phyloP scores from a whole-genome alignment of 306 rosid genomes.

The Dicorynia guianensis region DNA sequence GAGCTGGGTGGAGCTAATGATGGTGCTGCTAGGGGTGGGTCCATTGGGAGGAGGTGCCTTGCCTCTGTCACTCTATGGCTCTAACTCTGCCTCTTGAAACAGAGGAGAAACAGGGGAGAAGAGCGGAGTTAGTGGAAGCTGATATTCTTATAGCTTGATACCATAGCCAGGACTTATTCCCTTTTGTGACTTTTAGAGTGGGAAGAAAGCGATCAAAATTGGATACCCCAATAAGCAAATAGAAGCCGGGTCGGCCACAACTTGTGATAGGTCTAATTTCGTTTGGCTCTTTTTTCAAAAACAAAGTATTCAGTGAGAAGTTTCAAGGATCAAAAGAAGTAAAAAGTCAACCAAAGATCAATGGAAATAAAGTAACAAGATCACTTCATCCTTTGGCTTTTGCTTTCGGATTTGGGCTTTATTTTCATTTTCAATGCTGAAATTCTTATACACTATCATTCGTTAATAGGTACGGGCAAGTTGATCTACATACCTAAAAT shows the following conservation, averaged over 20 bases:
- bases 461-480: background rate
- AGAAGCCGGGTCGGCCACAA: conserved; percentile 38
- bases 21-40: conserved; percentile 31
- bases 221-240: conserved; percentile 36
- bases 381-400: conserved; percentile 36
- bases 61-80: background rate
- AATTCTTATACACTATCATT: conserved; percentile 9
- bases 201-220: conserved; percentile 19
- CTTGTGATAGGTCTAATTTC: conserved; percentile 39
- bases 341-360: conserved; percentile 6
- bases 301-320: conserved; percentile 37
- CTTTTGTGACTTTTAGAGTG: conserved; percentile 30
- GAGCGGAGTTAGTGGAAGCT: conserved; percentile 28
- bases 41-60: conserved; percentile 32
- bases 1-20: conserved; percentile 18
- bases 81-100: background rate
- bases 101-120: conserved; percentile 36
- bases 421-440: conserved; percentile 35
- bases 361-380: conserved; percentile 45
- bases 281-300: background rate
- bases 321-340: conserved; percentile 34
- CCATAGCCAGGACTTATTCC: conserved; percentile 27
- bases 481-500: background rate
- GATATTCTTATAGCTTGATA: conserved; percentile 35
- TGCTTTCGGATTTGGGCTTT: conserved; percentile 14